These are phyloP conservation scores for Panellus pusillus DNA, from an alignment of 768 basidiomycete genomes.

Conservation along the genomic window DNA sequence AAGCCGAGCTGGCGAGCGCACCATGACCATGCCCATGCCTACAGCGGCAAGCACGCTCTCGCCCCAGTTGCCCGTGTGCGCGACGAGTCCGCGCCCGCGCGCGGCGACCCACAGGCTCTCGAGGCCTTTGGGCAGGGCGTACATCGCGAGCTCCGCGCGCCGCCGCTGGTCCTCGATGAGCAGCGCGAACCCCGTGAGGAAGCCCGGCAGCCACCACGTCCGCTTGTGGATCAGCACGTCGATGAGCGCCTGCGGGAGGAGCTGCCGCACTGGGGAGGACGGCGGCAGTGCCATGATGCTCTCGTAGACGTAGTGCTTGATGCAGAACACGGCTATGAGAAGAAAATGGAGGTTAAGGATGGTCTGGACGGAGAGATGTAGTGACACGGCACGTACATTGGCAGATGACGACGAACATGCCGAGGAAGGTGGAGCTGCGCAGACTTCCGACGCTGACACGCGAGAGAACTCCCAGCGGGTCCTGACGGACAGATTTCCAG, in stretches of 20 bases:
- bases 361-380: neutral
- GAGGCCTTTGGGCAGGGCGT: conserved; percentile 82
- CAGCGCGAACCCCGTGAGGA: conserved; percentile 72
- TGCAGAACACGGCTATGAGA: conserved; percentile 58
- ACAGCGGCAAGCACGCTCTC: conserved; percentile 35
- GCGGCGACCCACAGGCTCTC: conserved; percentile 87
- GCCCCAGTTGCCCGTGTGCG: conserved; percentile 67
- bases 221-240: conserved; percentile 64
- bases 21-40: conserved; percentile 35
- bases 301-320: conserved; percentile 60
- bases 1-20: conserved; percentile 38
- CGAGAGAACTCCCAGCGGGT: conserved; percentile 66
- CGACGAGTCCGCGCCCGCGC: conserved; percentile 73
- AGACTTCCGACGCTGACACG: conserved; percentile 70
- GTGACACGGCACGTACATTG: conserved; percentile 54
- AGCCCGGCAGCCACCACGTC: conserved; percentile 75
- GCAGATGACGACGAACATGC: conserved; percentile 77
- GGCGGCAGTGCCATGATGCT: conserved; percentile 36
- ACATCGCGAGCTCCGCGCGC: conserved; percentile 90
- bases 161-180: conserved; percentile 87
- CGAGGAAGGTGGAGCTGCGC: conserved; percentile 86
- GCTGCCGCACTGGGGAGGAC: conserved; percentile 32
- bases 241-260: conserved; percentile 47
- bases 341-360: too few relatives aligned
- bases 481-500: conserved; percentile 58